These are phyloP conservation scores for Tetrapisispora phaffii DNA, from an alignment of 805 yeast genomes.

Conservation along the genomic window DNA sequence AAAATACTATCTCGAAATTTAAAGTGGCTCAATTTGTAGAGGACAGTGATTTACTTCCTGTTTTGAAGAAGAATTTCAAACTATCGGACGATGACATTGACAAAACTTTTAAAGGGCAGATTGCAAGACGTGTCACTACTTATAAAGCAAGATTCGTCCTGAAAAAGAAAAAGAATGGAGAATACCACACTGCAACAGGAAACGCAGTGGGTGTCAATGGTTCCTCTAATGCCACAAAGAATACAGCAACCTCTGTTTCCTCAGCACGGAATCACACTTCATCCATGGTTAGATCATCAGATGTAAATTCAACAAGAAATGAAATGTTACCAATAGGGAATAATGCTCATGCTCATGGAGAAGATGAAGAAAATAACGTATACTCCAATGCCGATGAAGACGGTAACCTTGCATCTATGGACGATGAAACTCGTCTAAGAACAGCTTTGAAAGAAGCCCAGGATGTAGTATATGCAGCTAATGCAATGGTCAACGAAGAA, in stretches of 20 bases:
- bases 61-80: slow-evolving; percentile 25
- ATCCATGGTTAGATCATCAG: not conserved
- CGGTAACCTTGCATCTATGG: not conserved
- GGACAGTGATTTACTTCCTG: slow-evolving; percentile 26
- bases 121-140: slow-evolving; percentile 29
- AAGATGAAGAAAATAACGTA: not conserved
- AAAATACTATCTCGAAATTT: slow-evolving; percentile 25
- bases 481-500: slow-evolving; percentile 1
- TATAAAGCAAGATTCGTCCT: slow-evolving; percentile 29
- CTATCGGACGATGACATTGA: slow-evolving; percentile 24
- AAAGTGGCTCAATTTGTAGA: slow-evolving; percentile 28
- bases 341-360: not conserved
- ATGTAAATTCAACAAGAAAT: too few species aligned
- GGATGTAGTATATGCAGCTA: not conserved
- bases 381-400: not conserved
- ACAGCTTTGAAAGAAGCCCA: slow-evolving; percentile 2
- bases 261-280: not conserved
- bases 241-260: not conserved
- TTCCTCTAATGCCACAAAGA: not conserved
- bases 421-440: not conserved
- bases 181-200: slow-evolving; percentile 11
- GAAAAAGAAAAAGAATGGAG: slow-evolving; percentile 27
- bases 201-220: not conserved
- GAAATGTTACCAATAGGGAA: too few species aligned
- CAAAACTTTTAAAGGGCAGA: slow-evolving; percentile 22